Evolutionary conservation across 2,329 filamentous ascomycete species (phyloP).

Genomic region (Hirsutella thompsonii): DNA sequence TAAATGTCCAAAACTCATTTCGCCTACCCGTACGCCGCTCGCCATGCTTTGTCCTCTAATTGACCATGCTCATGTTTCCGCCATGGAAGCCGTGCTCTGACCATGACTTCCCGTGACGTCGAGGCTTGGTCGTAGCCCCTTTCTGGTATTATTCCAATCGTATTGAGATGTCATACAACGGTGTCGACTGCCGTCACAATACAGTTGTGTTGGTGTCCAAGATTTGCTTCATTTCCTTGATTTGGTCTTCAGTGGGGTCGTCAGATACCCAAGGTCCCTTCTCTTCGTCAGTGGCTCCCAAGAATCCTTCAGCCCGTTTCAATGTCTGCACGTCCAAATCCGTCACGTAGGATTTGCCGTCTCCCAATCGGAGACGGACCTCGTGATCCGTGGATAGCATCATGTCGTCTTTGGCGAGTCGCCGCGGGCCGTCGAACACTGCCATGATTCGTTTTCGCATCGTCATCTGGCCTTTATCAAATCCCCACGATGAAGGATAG

Average conservation of each 20-base stretch:
- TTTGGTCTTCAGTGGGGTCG: slow-evolving; percentile 50
- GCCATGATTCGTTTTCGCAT: slow-evolving; percentile 96
- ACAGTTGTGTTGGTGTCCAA: slow-evolving; percentile 14
- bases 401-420: slow-evolving; percentile 97
- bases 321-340: slow-evolving; percentile 88
- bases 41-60: slow-evolving; percentile 12
- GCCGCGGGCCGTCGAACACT: slow-evolving; percentile 77
- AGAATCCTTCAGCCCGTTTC: slow-evolving; percentile 75
- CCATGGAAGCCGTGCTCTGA: too few relatives aligned
- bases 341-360: slow-evolving; percentile 71
- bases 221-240: slow-evolving; percentile 46
- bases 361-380: slow-evolving; percentile 69
- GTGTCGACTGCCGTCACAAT: too few relatives aligned
- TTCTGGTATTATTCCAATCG: too few relatives aligned
- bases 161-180: too few relatives aligned
- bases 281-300: slow-evolving; percentile 69
- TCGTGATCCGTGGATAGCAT: slow-evolving; percentile 94
- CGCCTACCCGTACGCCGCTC: slow-evolving; percentile 15
- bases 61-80: too few relatives aligned
- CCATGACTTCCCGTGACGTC: too few relatives aligned
- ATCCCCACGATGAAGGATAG: slow-evolving; percentile 90
- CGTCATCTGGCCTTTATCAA: slow-evolving; percentile 84
- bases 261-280: slow-evolving; percentile 75
- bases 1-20: too few relatives aligned
- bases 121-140: too few relatives aligned